Evolutionary conservation across 768 basidiomycete species (phyloP).

Genomic region (Leccinum disarticulatum): DNA sequence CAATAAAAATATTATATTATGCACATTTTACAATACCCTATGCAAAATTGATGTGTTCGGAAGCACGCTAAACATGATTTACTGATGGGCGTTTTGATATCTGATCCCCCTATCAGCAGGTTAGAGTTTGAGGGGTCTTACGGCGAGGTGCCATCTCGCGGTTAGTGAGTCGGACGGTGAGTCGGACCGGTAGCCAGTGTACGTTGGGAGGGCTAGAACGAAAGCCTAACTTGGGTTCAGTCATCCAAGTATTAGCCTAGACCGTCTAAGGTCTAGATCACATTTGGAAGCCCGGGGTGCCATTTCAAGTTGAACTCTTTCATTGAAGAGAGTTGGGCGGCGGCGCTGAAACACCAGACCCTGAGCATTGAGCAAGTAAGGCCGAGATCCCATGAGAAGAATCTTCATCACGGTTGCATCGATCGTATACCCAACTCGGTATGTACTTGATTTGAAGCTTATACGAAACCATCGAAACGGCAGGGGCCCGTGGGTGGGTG

Average conservation of each 20-base stretch:
- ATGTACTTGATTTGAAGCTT: background rate
- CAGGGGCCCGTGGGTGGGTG: background rate
- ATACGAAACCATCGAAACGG: background rate
- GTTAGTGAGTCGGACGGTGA: background rate
- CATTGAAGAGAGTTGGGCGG: background rate
- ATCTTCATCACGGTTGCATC: background rate
- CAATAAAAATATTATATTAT: background rate
- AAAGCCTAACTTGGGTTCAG: background rate
- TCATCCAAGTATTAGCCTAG: too few relatives aligned
- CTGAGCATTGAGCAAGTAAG: background rate
- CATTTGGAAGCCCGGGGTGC: background rate
- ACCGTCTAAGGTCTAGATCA: background rate
- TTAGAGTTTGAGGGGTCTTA: background rate
- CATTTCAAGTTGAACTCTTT: background rate
- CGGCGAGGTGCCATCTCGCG: background rate
- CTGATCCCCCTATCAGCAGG: background rate
- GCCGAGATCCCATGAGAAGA: background rate
- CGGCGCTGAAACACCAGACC: background rate
- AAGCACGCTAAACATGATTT: background rate
- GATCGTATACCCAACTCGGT: background rate
- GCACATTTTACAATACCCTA: background rate
- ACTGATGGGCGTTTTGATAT: background rate
- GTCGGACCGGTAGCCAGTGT: background rate
- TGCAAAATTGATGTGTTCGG: background rate
- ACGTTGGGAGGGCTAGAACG: background rate